Percentiles rank a stretch among this genome's conserved stretches.
phyloP scores from a whole-genome alignment of 106 monocot species.

The Amphibolis antarctica region DNA sequence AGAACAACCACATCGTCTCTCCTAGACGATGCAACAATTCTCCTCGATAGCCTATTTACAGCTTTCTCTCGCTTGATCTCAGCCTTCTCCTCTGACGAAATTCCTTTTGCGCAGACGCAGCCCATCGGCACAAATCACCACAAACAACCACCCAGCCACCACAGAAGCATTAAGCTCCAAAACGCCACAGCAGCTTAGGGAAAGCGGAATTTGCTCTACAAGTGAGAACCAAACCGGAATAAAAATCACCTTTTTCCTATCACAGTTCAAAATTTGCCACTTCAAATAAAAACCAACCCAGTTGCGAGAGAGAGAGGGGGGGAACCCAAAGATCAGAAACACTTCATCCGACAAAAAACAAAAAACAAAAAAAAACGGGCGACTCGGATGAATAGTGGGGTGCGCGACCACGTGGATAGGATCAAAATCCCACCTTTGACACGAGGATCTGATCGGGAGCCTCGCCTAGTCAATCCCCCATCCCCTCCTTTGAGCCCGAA shows the following conservation, averaged over 20 bases:
- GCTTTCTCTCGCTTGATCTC: slow-evolving; percentile 5
- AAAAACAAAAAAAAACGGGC: too few species aligned
- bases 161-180: background rate
- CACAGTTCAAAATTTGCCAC: too few species aligned
- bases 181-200: background rate
- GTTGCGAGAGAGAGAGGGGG: too few species aligned
- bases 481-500: background rate
- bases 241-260: too few species aligned
- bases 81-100: background rate
- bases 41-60: background rate
- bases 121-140: slow-evolving; percentile 6
- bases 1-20: slow-evolving; percentile 6
- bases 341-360: background rate
- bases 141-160: background rate
- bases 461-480: background rate
- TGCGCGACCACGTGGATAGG: background rate
- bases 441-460: background rate
- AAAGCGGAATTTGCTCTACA: too few species aligned
- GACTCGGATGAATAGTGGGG: background rate
- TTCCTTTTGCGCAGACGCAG: slow-evolving; percentile 19
- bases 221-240: background rate
- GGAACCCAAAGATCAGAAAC: too few species aligned
- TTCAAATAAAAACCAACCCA: too few species aligned
- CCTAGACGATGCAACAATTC: slow-evolving; percentile 3
- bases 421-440: slow-evolving; percentile 1